Conservation (phyloP, 1,139 yeast genomes). For the Pichia sp. region DNA sequence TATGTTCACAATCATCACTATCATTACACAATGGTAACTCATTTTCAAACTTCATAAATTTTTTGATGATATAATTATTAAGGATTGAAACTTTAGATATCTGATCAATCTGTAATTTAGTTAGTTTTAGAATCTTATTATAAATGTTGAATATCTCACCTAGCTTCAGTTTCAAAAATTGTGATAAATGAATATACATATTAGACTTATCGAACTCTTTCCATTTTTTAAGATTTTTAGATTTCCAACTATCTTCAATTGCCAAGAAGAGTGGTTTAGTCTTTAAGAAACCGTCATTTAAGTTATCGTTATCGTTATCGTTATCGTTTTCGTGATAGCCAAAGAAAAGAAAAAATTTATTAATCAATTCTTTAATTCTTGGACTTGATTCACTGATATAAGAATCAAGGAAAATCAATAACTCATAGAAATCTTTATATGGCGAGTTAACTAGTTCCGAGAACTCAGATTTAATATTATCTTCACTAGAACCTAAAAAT, state of each 20-base stretch:
- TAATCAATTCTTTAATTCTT: slow-evolving; percentile 8
- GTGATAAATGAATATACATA: slow-evolving; percentile 16
- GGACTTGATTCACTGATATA: slow-evolving; percentile 11
- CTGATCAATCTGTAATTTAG: slow-evolving; percentile 8
- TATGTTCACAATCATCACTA: no score
- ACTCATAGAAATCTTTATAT: slow-evolving; percentile 5
- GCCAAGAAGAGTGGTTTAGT: slow-evolving; percentile 11
- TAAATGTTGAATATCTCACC: slow-evolving; percentile 9
- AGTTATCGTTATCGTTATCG: no score
- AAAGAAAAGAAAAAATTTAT: slow-evolving; percentile 8
- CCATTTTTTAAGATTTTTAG: slow-evolving; percentile 16
- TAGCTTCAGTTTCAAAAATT: slow-evolving; percentile 16
- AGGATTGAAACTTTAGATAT: slow-evolving; percentile 13
- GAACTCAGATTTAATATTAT: slow-evolving; percentile 1
- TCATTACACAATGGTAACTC: not conserved
- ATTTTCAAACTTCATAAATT: slow-evolving; percentile 13
- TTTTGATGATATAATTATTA: slow-evolving; percentile 14
- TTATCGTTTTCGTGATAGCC: no score
- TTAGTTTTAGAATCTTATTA: slow-evolving; percentile 1
- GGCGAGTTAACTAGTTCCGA: slow-evolving; percentile 7
- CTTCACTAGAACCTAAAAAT: slow-evolving; percentile 3
- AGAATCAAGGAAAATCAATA: slow-evolving; percentile 3
- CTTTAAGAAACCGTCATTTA: no score
- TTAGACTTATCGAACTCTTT: slow-evolving; percentile 16
- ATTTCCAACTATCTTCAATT: slow-evolving; percentile 22